Evolutionary conservation across 192 early-diverging fungal genomes (phyloP).

Genomic region (Geranomyces variabilis): DNA sequence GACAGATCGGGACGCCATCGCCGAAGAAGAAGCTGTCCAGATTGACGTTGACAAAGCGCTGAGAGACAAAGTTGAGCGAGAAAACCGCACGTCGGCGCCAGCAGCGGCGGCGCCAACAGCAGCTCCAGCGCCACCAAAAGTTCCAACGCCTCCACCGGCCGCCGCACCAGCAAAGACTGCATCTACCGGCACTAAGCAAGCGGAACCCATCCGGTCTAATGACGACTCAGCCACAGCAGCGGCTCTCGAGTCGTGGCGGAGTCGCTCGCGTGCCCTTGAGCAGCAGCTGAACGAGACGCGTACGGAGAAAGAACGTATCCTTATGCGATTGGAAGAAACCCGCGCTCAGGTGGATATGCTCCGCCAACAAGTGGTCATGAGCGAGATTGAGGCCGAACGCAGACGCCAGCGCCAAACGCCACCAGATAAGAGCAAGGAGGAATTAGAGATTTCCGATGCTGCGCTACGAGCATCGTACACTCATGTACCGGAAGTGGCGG

Average conservation of each 20-base stretch:
- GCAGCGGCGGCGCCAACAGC: no score
- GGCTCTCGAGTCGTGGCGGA: background rate
- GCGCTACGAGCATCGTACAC: conserved; percentile 16
- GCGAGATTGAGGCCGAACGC: conserved; percentile 37
- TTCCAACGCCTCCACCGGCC: no score
- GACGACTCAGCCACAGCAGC: no score
- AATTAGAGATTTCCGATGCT: no score
- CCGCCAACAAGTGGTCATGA: conserved; percentile 21
- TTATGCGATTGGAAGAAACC: conserved; percentile 1
- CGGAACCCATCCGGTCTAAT: no score
- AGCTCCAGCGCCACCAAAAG: no score
- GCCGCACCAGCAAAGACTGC: no score
- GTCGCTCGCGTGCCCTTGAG: background rate
- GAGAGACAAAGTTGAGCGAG: background rate
- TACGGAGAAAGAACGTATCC: background rate
- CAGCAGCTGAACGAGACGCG: conserved; percentile 5
- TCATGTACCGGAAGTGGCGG: conserved; percentile 15
- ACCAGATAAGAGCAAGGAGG: background rate
- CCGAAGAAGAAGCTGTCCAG: background rate
- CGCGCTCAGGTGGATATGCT: conserved; percentile 1
- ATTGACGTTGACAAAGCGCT: background rate
- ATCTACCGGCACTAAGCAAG: no score
- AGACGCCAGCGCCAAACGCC: background rate
- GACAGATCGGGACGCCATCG: background rate
- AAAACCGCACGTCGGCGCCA: no score